Base-by-base conservation (phyloP, 2,329 filamentous ascomycete species). In the Fusarium sp. region DNA sequence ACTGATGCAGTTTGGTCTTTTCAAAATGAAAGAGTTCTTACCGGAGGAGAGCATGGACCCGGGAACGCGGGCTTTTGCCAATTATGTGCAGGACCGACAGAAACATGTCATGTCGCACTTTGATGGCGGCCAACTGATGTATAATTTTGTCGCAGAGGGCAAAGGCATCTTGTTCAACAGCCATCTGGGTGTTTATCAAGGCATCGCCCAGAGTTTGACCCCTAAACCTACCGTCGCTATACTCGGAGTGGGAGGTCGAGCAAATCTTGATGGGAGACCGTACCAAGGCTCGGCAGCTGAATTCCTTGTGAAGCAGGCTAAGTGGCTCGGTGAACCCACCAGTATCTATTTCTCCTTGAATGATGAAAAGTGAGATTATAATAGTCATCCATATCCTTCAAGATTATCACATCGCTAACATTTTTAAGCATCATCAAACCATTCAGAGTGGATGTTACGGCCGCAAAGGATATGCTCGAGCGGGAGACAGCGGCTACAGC, bases 301-400 rank as follows among this genome's bases (percentile, higher is more conserved):
- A 1, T 56, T 56, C 30, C 29, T 47, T 18, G 14, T 27, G 0
- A 22, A 38, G 22, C 53, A 56, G 24, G 18, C 29, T 5, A 20
- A 56, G 22, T 56, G 30, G 53, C 24, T 49, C 2, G 30, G 6
- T 8, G 20, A 46, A 9, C 40, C 52, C 1, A 5, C 2, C 1
- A 55, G 5, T 5, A 16, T 46, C 4, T 46, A 24, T 6, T 55
- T 55, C 16, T 55, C 5, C 40, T 10, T 55, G 0, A 5, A 55
- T 45, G 52, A 46, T 20, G 0, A 25, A 1, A 54, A 2, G 51
- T 54, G 3, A 45, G 38, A 3, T 15, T 24, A 11, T 18, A 6
- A 38, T 27, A 5, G 2, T 11, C 5, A 4, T 42, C 6, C 20
- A 1, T 5, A 0, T 4, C 15, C 20, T 10, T 15, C 1, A 1